Evolutionary conservation across 495 filamentous ascomycete genomes (phyloP).

Genomic region (Tuber brumale): DNA sequence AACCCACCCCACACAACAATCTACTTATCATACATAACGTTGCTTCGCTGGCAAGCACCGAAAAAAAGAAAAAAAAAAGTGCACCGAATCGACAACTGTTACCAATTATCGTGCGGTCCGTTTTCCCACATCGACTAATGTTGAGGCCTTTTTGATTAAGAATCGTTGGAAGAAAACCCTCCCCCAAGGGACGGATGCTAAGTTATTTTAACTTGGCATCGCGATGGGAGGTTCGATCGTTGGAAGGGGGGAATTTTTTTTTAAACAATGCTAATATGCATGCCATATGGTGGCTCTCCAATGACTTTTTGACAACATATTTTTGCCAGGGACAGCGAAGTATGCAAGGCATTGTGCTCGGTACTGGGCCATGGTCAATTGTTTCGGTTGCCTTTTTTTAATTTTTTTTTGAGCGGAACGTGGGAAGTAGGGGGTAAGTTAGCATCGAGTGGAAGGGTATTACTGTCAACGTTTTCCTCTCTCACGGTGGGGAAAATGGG

Average conservation of each 20-base stretch:
- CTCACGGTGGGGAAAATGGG: neutral
- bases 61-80: slow-evolving; percentile 9
- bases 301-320: slow-evolving; percentile 34
- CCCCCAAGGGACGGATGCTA: neutral
- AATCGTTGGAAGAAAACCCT: neutral
- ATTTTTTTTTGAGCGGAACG: slow-evolving; percentile 8
- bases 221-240: neutral
- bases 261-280: neutral
- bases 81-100: slow-evolving; percentile 5
- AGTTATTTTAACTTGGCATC: neutral
- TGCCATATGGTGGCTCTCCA: slow-evolving; percentile 11
- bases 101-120: neutral
- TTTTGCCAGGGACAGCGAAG: slow-evolving; percentile 9
- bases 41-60: slow-evolving; percentile 8
- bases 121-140: neutral
- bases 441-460: slow-evolving; percentile 16
- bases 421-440: slow-evolving; percentile 3
- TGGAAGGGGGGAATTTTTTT: neutral
- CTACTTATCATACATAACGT: neutral
- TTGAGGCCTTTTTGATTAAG: neutral
- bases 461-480: neutral
- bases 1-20: neutral
- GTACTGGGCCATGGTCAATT: neutral
- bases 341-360: slow-evolving; percentile 11
- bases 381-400: slow-evolving; percentile 10